Percentiles rank a stretch among this genome's conserved stretches.
phyloP scores from a whole-genome alignment of 2,329 filamentous ascomycete genomes.

The Pezicula rhizophila region DNA sequence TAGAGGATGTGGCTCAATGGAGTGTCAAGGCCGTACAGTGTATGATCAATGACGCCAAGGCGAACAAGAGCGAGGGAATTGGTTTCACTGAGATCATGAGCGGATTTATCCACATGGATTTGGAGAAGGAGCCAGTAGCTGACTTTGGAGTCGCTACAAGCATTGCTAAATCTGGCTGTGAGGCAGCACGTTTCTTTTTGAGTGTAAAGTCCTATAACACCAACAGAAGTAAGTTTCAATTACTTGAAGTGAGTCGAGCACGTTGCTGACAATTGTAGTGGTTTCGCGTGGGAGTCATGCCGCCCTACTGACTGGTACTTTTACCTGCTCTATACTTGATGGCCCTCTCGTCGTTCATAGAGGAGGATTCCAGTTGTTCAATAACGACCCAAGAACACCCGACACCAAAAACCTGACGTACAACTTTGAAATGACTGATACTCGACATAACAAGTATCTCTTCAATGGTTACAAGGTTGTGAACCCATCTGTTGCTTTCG shows the following conservation, averaged over 20 bases:
- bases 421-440: slow-evolving; percentile 48
- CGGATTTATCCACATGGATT: slow-evolving; percentile 44
- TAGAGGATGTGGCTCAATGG: too few species aligned
- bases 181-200: too few species aligned
- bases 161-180: too few species aligned
- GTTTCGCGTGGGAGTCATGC: too few species aligned
- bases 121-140: slow-evolving; percentile 25
- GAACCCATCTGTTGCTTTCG: slow-evolving; percentile 49
- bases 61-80: slow-evolving; percentile 36
- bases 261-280: too few species aligned
- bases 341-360: slow-evolving; percentile 30
- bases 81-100: slow-evolving; percentile 57
- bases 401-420: slow-evolving; percentile 52
- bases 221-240: too few species aligned
- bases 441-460: slow-evolving; percentile 42
- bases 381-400: slow-evolving; percentile 41
- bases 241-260: too few species aligned
- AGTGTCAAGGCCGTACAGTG: neutral
- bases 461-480: slow-evolving; percentile 55
- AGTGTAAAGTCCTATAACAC: too few species aligned
- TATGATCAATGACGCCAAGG: slow-evolving; percentile 3
- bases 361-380: slow-evolving; percentile 49
- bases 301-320: too few species aligned
- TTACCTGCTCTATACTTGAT: too few species aligned
- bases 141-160: too few species aligned